Evolutionary conservation across 495 filamentous ascomycete genomes (phyloP).

Genomic region (Xylaria longipes): DNA sequence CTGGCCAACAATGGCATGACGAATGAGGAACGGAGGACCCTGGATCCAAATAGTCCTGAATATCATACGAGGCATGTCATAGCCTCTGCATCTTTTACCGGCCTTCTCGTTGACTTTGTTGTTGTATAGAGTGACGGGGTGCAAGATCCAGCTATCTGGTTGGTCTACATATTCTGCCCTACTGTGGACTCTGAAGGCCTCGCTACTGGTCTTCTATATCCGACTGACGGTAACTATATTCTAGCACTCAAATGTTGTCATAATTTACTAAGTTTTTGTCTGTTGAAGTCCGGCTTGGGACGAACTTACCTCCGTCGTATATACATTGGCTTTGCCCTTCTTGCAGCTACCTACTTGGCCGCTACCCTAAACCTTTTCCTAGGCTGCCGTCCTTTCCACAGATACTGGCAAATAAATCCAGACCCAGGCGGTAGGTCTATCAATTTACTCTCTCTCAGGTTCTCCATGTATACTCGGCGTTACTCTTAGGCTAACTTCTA

Average conservation of each 20-base stretch:
- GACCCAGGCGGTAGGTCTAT: constrained; percentile 55
- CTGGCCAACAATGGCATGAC: constrained; percentile 70
- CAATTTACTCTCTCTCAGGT: not conserved
- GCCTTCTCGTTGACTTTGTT: not conserved
- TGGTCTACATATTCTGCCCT: constrained; percentile 64
- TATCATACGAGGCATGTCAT: constrained; percentile 44
- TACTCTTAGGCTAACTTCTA: not conserved
- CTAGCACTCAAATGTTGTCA: not conserved
- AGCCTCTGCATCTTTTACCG: too few relatives aligned
- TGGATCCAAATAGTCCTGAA: constrained; percentile 56
- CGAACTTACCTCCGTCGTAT: constrained; percentile 58
- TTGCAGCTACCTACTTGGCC: constrained; percentile 56
- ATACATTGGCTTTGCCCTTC: constrained; percentile 57
- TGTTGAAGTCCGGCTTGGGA: constrained; percentile 44
- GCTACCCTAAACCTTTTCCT: constrained; percentile 59
- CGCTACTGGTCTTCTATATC: constrained; percentile 64
- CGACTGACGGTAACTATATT: constrained; percentile 57
- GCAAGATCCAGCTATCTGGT: constrained; percentile 63
- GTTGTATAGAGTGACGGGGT: constrained; percentile 56
- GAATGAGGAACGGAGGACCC: constrained; percentile 51
- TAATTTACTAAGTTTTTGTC: constrained; percentile 22
- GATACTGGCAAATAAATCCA: constrained; percentile 60
- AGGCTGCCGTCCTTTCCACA: constrained; percentile 57
- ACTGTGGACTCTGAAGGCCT: constrained; percentile 61
- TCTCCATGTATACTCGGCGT: not conserved